These are phyloP conservation scores for Eucalyptus shirleyi DNA, from an alignment of 345 rosid species.

Conservation along the genomic window DNA sequence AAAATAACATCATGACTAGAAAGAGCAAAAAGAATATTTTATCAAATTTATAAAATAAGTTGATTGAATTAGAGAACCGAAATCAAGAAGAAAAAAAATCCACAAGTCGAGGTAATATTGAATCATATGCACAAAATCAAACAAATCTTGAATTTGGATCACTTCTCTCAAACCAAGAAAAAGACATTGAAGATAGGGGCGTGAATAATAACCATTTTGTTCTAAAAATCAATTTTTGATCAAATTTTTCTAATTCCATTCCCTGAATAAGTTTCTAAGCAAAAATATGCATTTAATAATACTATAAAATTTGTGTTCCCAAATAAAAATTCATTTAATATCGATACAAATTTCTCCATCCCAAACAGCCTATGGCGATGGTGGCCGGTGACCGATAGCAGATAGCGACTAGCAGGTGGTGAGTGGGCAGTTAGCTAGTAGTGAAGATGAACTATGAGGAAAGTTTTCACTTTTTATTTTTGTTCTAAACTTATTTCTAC, in stretches of 20 bases:
- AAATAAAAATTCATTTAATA: too few species aligned
- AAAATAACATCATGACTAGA: neutral
- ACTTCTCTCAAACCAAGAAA: neutral
- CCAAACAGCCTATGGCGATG: rapidly evolving
- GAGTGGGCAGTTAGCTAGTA: too few species aligned
- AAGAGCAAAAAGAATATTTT: neutral
- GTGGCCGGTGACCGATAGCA: rapidly evolving
- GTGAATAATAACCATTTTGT: too few species aligned
- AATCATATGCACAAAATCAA: neutral
- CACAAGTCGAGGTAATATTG: neutral
- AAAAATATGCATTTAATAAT: too few species aligned
- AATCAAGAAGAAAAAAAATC: neutral
- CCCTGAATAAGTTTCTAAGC: rapidly evolving
- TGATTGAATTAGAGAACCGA: neutral
- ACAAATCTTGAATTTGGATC: neutral
- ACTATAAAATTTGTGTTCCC: rapidly evolving
- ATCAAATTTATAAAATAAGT: neutral
- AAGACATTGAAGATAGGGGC: neutral
- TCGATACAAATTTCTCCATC: too few species aligned
- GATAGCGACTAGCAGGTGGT: rapidly evolving
- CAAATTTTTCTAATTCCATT: too few species aligned
- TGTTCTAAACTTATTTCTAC: too few species aligned
- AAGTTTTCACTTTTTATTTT: too few species aligned
- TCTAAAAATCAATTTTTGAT: too few species aligned
- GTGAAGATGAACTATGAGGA: too few species aligned